Evolutionary conservation across 2,329 filamentous ascomycete species (phyloP).

Genomic region (Paraconiothyrium brasiliense): DNA sequence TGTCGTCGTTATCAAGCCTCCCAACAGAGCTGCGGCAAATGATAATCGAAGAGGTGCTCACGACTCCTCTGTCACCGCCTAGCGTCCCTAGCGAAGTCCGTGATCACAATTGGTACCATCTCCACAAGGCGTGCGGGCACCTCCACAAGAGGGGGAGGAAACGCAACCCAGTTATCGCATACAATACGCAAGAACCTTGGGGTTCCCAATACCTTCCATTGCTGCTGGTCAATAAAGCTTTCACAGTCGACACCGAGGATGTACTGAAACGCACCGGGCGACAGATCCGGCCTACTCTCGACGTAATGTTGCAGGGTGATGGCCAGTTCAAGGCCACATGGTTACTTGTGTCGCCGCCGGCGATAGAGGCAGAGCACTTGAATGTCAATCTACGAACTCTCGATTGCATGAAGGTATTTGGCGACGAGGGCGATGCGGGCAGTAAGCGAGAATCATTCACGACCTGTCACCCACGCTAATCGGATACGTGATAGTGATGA

Average conservation of each 20-base stretch:
- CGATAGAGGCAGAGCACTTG: constrained; percentile 4
- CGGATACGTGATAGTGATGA: background rate
- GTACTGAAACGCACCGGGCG: constrained; percentile 7
- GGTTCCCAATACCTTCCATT: constrained; percentile 11
- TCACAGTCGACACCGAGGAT: constrained; percentile 7
- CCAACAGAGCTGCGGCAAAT: constrained; percentile 13
- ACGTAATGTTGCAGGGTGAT: constrained; percentile 10
- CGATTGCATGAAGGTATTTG: constrained; percentile 2
- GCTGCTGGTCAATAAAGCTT: constrained; percentile 10
- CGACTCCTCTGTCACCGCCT: constrained; percentile 13
- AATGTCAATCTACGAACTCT: constrained; percentile 7
- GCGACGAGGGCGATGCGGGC: background rate
- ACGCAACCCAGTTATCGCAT: constrained; percentile 9
- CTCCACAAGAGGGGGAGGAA: constrained; percentile 1
- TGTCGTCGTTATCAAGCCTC: constrained; percentile 8
- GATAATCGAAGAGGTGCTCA: constrained; percentile 12
- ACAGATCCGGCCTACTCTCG: constrained; percentile 6
- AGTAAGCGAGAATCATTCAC: constrained; percentile 9
- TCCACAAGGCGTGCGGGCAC: background rate
- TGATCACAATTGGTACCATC: constrained; percentile 11
- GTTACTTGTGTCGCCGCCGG: constrained; percentile 9
- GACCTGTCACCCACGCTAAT: constrained; percentile 4
- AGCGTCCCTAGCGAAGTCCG: constrained; percentile 13
- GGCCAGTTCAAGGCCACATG: constrained; percentile 13
- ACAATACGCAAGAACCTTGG: constrained; percentile 9